These are phyloP conservation scores for Chloris gayana DNA, from an alignment of 176 grass and related monocot genomes.

Conservation along the genomic window DNA sequence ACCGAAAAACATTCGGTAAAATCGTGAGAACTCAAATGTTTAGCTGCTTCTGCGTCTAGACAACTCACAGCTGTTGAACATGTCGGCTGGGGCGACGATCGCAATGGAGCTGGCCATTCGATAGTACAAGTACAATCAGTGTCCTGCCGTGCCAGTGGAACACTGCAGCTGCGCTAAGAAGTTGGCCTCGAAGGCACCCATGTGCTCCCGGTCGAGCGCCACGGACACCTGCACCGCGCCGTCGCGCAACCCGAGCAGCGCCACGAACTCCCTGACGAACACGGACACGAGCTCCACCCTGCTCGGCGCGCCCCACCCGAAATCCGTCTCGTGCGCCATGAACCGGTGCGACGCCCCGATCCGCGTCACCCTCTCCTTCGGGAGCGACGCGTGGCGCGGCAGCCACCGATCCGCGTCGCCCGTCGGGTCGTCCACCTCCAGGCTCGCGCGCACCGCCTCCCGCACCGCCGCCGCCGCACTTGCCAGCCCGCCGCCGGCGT, in stretches of 20 bases:
- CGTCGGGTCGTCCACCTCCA: constrained; percentile 22
- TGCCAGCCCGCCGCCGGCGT: not conserved
- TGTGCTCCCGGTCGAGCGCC: not conserved
- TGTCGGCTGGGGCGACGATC: too few species aligned
- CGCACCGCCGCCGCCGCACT: constrained; percentile 14
- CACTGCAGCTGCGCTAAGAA: constrained; percentile 18
- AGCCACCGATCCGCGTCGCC: not conserved
- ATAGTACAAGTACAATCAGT: not conserved
- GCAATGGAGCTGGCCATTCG: too few species aligned
- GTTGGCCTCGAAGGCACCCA: constrained; percentile 21
- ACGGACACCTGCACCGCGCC: constrained; percentile 52
- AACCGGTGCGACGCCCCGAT: constrained; percentile 45
- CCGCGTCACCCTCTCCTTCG: not conserved
- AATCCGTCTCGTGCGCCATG: constrained; percentile 55
- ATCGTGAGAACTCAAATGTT: too few species aligned
- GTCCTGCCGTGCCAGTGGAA: not conserved
- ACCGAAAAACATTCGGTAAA: too few species aligned
- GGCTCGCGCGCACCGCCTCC: constrained; percentile 7
- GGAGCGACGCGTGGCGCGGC: not conserved
- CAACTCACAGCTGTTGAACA: too few species aligned
- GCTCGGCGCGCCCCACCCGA: constrained; percentile 59
- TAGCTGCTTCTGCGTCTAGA: too few species aligned
- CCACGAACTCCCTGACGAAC: not conserved
- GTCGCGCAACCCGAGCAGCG: constrained; percentile 25
- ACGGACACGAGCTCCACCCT: constrained; percentile 50